These are phyloP conservation scores for Aspergillus latus DNA, from an alignment of 2,329 filamentous ascomycete genomes.

Conservation along the genomic window DNA sequence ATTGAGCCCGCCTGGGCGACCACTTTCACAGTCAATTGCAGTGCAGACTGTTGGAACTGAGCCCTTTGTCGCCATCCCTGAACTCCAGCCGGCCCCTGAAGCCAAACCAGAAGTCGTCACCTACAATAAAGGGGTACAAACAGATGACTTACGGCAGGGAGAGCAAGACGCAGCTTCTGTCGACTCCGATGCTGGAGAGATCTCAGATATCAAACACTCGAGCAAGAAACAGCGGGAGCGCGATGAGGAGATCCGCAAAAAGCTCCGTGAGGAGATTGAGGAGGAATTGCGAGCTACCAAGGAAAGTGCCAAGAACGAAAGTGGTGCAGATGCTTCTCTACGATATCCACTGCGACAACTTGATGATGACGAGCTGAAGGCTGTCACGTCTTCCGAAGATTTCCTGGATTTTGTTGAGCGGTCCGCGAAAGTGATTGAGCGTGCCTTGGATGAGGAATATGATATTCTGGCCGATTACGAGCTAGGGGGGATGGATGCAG, in stretches of 20 bases:
- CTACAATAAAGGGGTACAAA: slow-evolving; percentile 97
- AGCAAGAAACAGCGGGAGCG: slow-evolving; percentile 77
- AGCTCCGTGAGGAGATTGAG: slow-evolving; percentile 84
- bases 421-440: slow-evolving; percentile 95
- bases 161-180: slow-evolving; percentile 56
- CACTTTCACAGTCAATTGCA: slow-evolving; percentile 48
- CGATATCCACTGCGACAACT: slow-evolving; percentile 77
- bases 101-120: slow-evolving; percentile 74
- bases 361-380: slow-evolving; percentile 80
- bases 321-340: slow-evolving; percentile 45
- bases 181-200: slow-evolving; percentile 63
- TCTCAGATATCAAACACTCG: slow-evolving; percentile 60
- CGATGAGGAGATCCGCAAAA: slow-evolving; percentile 85
- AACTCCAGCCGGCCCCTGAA: slow-evolving; percentile 60
- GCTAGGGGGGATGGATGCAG: slow-evolving; percentile 67
- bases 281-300: slow-evolving; percentile 79
- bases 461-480: slow-evolving; percentile 96
- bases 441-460: slow-evolving; percentile 92
- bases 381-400: slow-evolving; percentile 86
- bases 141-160: slow-evolving; percentile 66
- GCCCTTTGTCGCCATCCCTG: slow-evolving; percentile 73
- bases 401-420: slow-evolving; percentile 94
- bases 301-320: slow-evolving; percentile 36
- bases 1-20: slow-evolving; percentile 41
- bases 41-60: slow-evolving; percentile 73